Base-by-base conservation (phyloP, 257 asterid species). In the Petunia secreta region DNA sequence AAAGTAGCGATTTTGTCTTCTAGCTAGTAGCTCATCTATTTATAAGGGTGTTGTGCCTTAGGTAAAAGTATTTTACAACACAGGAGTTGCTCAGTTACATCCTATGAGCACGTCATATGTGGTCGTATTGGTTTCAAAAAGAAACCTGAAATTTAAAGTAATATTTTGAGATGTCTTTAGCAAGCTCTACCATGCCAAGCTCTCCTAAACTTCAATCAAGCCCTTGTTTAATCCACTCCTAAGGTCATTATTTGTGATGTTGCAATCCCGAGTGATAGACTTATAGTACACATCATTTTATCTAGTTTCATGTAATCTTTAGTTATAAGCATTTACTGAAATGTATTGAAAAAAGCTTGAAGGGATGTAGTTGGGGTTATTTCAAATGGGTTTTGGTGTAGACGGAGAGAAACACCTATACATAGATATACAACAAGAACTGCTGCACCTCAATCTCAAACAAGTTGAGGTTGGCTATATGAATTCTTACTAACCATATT, bases 351-450 rank as follows among this genome's bases (percentile, higher is more conserved):
- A 44, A 4, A 41, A 25, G 48, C 44, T 48, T 50, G 60, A 48
- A 52, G 38, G 77, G 77, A 43, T 71, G 6, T 71, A 71, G 77
- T 71, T 50, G 43, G 34, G 34, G 34, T 71, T 71, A 71, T 71
- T 71, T 71, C 7, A 48, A 71, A 34, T 48, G 77, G 16, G 62
- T 34, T 71, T 71, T 11, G 62, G 62, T 44, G 50, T 36, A 10
- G 5, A 71, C 9, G 34, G 25, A 14, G 77, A 69, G 16, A 40
- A 69, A 69, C 9, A 10, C 58, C 36, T 69, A 1, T 9, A 46
- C 25, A 25, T 10, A 8, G 77, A 48, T 71, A 25, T 25, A 25
- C 25, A 25, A 25, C 25, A 25, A 25, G 25, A 25, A 25, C 25
- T 25, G 0, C 25, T 25, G 25, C 25, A 25, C 25, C 25, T 25